These are phyloP conservation scores for Beauveria rudraprayagi DNA, from an alignment of 2,329 filamentous ascomycete genomes.

Conservation along the genomic window DNA sequence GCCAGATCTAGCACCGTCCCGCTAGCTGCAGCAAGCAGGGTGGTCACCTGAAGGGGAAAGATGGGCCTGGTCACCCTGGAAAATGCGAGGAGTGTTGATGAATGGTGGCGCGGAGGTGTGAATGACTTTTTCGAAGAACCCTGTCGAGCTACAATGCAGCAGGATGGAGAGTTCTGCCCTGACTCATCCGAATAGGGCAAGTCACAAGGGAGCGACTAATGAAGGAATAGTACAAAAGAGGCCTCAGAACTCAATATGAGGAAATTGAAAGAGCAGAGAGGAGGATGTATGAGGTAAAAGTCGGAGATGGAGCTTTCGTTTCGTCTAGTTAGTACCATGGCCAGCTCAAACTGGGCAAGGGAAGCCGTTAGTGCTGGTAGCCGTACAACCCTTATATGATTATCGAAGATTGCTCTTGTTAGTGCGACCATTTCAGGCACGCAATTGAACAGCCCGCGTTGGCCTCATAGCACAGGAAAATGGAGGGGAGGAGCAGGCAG, in stretches of 20 bases:
- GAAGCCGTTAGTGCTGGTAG: background rate
- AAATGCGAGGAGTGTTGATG: background rate
- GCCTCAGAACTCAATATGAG: background rate
- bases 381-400: background rate
- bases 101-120: background rate
- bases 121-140: background rate
- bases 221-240: background rate
- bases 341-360: background rate
- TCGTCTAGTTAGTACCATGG: background rate
- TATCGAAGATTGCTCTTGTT: background rate
- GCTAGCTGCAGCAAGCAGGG: background rate
- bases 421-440: background rate
- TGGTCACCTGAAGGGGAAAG: conserved; percentile 1
- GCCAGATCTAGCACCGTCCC: background rate
- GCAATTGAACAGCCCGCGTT: background rate
- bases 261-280: background rate
- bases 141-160: conserved; percentile 5
- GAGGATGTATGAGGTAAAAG: background rate
- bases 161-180: background rate
- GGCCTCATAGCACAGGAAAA: background rate
- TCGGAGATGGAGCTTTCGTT: background rate
- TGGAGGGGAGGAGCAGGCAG: background rate
- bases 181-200: background rate
- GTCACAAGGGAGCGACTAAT: background rate
- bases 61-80: conserved; percentile 1